Evolutionary conservation across 257 asterid genomes (phyloP), one percentile per base, ranked within the genome.

Genomic region (Ilex aquifolium): DNA sequence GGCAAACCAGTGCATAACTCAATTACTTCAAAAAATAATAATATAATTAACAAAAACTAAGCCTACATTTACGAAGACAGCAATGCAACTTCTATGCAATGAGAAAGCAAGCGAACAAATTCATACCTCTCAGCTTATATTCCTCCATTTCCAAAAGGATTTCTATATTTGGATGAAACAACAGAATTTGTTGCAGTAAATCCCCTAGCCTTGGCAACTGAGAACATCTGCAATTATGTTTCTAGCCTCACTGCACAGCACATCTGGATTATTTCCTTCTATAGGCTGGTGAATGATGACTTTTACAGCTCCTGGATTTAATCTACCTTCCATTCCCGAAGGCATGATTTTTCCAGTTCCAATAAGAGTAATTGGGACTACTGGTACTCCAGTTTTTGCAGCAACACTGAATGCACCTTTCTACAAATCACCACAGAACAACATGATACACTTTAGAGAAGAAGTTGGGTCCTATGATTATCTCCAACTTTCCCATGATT

Each of bases 331-430:
- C 83, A 60, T 69, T 72, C 99, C 99, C 46, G 91, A 67, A 58
- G 99, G 97, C 97, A 93, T 93, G 57, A 93, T 90, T 60, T 74
- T 69, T 27, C 99, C 99, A 0, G 99, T 90, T 58, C 97, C 97
- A 17, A 77, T 65, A 21, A 93, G 93, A 52, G 91, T 80, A 32
- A 93, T 87, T 15, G 99, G 99, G 72, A 93, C 79, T 15, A 93
- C 80, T 0, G 97, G 95, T 59, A 84, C 96, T 68, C 91, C 87
- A 2, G 90, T 84, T 82, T 90, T 93, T 21, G 82, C 87, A 67
- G 97, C 97, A 42, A 93, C 76, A 16, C 86, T 87, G 71, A 93
- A 87, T 6, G 99, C 99, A 64, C 99, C 99, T 90, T 90, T 93
- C 99, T 93, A 65, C 77, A 75, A 62, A 27, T 13, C 60, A 77